These are phyloP conservation scores for Geotrichum armillariae DNA, from an alignment of 1,139 yeast species.

Conservation along the genomic window DNA sequence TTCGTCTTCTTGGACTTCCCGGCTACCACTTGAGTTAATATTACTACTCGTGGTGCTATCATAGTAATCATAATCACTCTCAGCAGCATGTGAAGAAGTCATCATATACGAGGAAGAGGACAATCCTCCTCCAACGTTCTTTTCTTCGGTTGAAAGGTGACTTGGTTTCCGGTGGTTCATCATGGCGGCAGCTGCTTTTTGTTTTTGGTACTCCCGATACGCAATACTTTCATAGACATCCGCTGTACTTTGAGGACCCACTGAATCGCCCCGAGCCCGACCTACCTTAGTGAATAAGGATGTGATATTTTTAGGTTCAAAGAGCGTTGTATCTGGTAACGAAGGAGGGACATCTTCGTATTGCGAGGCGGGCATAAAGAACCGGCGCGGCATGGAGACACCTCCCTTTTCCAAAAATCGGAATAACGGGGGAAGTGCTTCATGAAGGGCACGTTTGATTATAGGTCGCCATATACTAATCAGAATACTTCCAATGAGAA, in stretches of 20 bases:
- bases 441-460: constrained; percentile 62
- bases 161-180: constrained; percentile 21
- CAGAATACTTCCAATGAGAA: constrained; percentile 56
- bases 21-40: constrained; percentile 1
- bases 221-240: constrained; percentile 42
- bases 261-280: constrained; percentile 40
- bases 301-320: constrained; percentile 37
- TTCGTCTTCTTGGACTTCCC: constrained; percentile 27
- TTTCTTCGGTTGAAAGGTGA: constrained; percentile 21
- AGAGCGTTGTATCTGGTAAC: constrained; percentile 37
- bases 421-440: constrained; percentile 44
- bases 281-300: constrained; percentile 34
- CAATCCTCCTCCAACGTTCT: constrained; percentile 1
- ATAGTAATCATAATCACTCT: constrained; percentile 18
- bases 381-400: constrained; percentile 43
- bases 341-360: constrained; percentile 39
- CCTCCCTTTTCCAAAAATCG: constrained; percentile 39
- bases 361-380: constrained; percentile 41
- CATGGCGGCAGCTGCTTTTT: constrained; percentile 22
- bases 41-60: constrained; percentile 12
- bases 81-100: neutral
- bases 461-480: constrained; percentile 69
- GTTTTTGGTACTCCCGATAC: constrained; percentile 26
- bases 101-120: constrained; percentile 4
- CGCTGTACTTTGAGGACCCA: constrained; percentile 47